Percentiles rank a stretch among this genome's conserved stretches.
Evolutionary conservation across 176 grass and related monocot genomes (phyloP).

Genomic region (Musa beccarii): DNA sequence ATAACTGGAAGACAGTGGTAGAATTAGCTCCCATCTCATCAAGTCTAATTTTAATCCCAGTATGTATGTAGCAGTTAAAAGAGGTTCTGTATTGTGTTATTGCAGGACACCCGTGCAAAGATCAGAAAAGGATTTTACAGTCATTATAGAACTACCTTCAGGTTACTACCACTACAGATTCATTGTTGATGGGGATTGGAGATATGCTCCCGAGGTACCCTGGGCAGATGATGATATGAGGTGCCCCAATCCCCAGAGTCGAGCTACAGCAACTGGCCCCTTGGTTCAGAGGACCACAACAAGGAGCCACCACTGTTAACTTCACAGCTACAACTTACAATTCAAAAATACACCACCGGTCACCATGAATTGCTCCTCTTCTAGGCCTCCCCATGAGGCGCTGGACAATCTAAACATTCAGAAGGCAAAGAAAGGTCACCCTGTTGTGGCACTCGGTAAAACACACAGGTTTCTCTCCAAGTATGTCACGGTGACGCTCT

Average conservation of each 20-base stretch:
- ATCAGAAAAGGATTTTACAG: constrained; percentile 77
- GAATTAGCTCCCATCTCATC: not conserved
- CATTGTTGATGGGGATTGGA: constrained; percentile 71
- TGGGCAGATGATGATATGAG: constrained; percentile 48
- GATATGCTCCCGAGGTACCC: constrained; percentile 60
- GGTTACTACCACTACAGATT: constrained; percentile 80
- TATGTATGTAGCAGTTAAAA: not conserved
- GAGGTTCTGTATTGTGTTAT: not conserved
- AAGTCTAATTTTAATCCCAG: not conserved
- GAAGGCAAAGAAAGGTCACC: too few relatives aligned
- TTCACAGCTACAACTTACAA: too few relatives aligned
- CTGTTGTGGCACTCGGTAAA: too few relatives aligned
- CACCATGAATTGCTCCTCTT: too few relatives aligned
- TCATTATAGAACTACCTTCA: constrained; percentile 71
- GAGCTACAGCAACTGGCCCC: too few relatives aligned
- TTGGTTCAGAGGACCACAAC: too few relatives aligned
- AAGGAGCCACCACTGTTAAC: too few relatives aligned
- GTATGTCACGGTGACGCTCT: too few relatives aligned
- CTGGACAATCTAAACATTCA: too few relatives aligned
- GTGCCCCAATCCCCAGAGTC: constrained; percentile 1
- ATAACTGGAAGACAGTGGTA: constrained; percentile 78
- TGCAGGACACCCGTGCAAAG: constrained; percentile 71
- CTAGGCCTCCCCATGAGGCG: too few relatives aligned
- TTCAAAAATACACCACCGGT: too few relatives aligned
- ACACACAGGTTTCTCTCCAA: too few relatives aligned